phyloP scores from a whole-genome alignment of 2,329 filamentous ascomycete genomes.

The Calonectria multiphialidica region DNA sequence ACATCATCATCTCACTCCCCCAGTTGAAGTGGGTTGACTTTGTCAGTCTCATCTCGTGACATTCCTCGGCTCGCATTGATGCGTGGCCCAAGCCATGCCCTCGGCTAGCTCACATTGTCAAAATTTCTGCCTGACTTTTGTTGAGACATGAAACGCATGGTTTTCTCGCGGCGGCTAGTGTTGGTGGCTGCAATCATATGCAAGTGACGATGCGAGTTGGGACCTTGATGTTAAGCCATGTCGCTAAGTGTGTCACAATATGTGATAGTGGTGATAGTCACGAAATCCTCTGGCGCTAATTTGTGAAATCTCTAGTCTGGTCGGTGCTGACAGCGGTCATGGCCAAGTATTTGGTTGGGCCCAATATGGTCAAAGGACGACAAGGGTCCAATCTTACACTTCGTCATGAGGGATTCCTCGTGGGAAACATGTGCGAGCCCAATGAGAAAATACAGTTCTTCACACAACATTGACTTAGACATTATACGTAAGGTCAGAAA shows the following conservation, averaged over 20 bases:
- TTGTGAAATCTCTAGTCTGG: background rate
- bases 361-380: background rate
- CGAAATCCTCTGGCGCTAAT: background rate
- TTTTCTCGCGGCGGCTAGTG: background rate
- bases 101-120: background rate
- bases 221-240: background rate
- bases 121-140: background rate
- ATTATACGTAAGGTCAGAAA: background rate
- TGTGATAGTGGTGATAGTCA: background rate
- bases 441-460: background rate
- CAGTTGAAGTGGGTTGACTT: conserved; percentile 6
- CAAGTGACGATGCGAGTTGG: conserved; percentile 4
- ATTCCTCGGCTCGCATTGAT: background rate
- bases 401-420: background rate
- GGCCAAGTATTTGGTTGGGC: background rate
- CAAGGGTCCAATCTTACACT: background rate
- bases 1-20: conserved; percentile 6
- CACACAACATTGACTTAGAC: too few species aligned
- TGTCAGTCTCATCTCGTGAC: background rate
- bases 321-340: too few species aligned
- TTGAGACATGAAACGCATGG: background rate
- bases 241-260: background rate
- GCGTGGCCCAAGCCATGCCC: background rate
- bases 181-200: conserved; percentile 5
- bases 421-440: background rate